phyloP scores from a whole-genome alignment of 805 yeast genomes.

The Vanderwaltozyma yarrowii region DNA sequence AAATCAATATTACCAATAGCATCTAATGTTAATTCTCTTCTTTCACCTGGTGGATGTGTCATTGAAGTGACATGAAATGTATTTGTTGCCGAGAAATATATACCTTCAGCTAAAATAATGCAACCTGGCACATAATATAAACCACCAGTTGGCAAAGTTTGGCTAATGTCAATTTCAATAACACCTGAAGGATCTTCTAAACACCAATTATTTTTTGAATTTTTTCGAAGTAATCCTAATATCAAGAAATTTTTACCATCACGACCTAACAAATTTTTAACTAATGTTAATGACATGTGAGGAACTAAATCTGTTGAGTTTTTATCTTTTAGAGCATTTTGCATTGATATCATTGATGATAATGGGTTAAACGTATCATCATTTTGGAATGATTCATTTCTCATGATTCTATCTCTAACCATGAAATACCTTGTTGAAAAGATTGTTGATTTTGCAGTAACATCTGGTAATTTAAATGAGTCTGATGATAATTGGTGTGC shows the following conservation, averaged over 20 bases:
- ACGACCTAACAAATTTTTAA: conserved; percentile 80
- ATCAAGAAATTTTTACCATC: conserved; percentile 66
- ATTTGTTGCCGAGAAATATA: conserved; percentile 56
- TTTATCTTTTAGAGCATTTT: conserved; percentile 10
- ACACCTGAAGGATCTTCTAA: conserved; percentile 75
- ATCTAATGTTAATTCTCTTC: conserved; percentile 52
- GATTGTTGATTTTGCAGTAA: conserved; percentile 30
- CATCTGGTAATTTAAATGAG: conserved; percentile 17
- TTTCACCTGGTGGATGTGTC: conserved; percentile 84
- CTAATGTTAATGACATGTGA: conserved; percentile 43
- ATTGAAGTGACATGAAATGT: conserved; percentile 67
- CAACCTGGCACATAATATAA: conserved; percentile 66
- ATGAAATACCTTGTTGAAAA: conserved; percentile 50
- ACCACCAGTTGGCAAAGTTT: conserved; percentile 51
- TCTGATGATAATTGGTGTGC: conserved; percentile 3
- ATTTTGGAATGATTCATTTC: conserved; percentile 65
- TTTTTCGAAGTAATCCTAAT: conserved; percentile 63
- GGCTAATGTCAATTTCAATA: conserved; percentile 55
- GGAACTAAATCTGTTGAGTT: conserved; percentile 1
- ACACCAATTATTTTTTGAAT: conserved; percentile 56
- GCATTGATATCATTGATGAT: conserved; percentile 23
- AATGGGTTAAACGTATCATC: conserved; percentile 27
- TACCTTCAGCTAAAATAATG: conserved; percentile 75
- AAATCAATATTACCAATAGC: conserved; percentile 76
- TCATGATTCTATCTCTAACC: conserved; percentile 55